A percentile compares a stretch with the other conserved stretches of the same genome.
phyloP scores from a whole-genome alignment of 805 yeast genomes.

The Cyberlindnera xylosilytica region DNA sequence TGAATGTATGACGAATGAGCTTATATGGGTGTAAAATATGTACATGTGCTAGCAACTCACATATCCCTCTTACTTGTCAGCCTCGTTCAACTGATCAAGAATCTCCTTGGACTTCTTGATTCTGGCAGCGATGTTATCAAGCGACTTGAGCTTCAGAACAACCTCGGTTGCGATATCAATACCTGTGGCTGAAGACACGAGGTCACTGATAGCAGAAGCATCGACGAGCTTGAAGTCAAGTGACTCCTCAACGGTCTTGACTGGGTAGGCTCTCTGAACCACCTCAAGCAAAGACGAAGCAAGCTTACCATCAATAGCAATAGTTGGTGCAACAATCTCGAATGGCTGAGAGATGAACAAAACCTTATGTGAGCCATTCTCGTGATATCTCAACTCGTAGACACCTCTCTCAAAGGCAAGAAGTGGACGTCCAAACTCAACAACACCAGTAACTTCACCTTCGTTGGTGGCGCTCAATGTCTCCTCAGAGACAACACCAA shows the following conservation, averaged over 20 bases:
- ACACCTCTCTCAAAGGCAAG: slow-evolving; percentile 66
- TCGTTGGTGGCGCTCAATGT: slow-evolving; percentile 10
- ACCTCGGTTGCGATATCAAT: slow-evolving; percentile 35
- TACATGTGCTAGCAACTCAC: background rate
- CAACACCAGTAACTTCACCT: slow-evolving; percentile 39
- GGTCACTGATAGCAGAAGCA: slow-evolving; percentile 26
- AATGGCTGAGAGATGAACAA: slow-evolving; percentile 62
- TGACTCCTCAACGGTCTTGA: slow-evolving; percentile 21
- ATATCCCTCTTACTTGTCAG: slow-evolving; percentile 1
- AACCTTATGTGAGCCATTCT: slow-evolving; percentile 67
- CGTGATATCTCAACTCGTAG: slow-evolving; percentile 73
- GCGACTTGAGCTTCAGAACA: slow-evolving; percentile 20
- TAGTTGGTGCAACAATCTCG: slow-evolving; percentile 45
- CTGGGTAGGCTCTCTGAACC: slow-evolving; percentile 19
- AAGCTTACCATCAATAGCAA: slow-evolving; percentile 33
- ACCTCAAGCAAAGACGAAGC: slow-evolving; percentile 30
- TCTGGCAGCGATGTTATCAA: slow-evolving; percentile 20
- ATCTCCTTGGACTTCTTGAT: slow-evolving; percentile 23
- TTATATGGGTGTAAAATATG: background rate
- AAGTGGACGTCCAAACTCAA: slow-evolving; percentile 45
- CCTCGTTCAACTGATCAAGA: slow-evolving; percentile 22
- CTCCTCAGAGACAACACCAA: slow-evolving; percentile 12
- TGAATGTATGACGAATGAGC: no score
- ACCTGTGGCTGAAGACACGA: slow-evolving; percentile 32
- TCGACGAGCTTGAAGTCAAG: slow-evolving; percentile 25